Base-by-base conservation (phyloP, 140 eudicot species). In the Oenanthe javanica region DNA sequence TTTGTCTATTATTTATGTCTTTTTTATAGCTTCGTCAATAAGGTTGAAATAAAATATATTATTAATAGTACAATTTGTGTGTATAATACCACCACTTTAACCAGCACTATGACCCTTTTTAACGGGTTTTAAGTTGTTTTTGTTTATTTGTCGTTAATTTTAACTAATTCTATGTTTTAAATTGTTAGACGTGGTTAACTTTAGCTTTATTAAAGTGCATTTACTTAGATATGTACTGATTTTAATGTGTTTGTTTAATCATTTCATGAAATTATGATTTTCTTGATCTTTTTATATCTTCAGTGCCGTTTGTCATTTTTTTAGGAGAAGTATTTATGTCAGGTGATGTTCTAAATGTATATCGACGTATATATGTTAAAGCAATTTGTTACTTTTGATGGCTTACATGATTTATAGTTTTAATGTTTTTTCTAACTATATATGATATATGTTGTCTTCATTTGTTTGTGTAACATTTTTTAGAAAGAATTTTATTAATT, bases 141-240 rank as follows among this genome's bases (percentile, higher is more conserved):
- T 31, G 36, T 0, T 54, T 16, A 54, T 16, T 4, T 72, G 19
- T 5, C 16, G 16, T 19, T 57, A 15, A 16, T 78, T 78, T 12
- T 43, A 36, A 51, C 36, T 49, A 47, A 84, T 54, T 63, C 46
- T 19, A 31, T 64, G 71, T 23, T 5, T 31, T 79, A 51, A 50
- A 64, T 83, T 21, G 12, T 46, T 78, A 78, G 89, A 83, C 83
- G 87, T 86, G 76, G 21, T 49, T 27, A 14, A 6, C 66, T 81
- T 25, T 70, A 16, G 23, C 54, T 67, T 63, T 52, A 15, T 9
- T 48, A 36, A 59, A 48, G 50, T 45, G 46, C 36, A 71, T 84
- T 66, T 48, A 55, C 81, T 71, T 76, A 52, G 86, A 83, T 83
- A 81, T 84, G 7, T 38, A 55, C 76, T 47, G 36, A 42, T 42